Conservation (phyloP, 208 protist species). For the Leishmania gerbilli region DNA sequence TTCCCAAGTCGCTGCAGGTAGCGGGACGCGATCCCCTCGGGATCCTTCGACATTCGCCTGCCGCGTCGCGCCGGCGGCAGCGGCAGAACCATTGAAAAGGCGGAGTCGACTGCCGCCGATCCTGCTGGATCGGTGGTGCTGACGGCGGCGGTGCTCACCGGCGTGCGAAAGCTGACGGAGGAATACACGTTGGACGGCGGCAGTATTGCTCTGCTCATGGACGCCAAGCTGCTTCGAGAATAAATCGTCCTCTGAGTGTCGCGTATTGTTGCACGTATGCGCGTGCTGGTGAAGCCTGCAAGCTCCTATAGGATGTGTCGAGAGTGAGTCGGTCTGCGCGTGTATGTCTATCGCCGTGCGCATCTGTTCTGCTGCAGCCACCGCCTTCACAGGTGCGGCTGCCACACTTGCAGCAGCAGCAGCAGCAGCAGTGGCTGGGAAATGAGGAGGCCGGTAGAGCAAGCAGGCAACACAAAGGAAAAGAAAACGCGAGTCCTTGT, state of each 20-base stretch:
- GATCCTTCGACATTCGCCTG: slow-evolving; percentile 1
- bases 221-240: neutral
- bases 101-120: neutral
- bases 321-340: neutral
- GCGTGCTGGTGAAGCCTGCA: neutral
- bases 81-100: neutral
- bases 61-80: neutral
- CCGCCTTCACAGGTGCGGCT: neutral
- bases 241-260: neutral
- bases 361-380: no score
- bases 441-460: neutral
- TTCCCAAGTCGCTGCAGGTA: slow-evolving; percentile 34
- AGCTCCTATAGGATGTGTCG: neutral
- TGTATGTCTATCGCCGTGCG: neutral
- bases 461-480: neutral
- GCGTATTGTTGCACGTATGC: neutral
- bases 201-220: neutral
- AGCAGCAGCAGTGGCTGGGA: neutral
- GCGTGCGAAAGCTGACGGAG: neutral
- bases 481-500: neutral
- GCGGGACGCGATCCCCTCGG: slow-evolving; percentile 26
- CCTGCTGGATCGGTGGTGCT: neutral
- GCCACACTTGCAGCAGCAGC: neutral
- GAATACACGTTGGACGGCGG: neutral
- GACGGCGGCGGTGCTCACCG: neutral